Evolutionary conservation across 148 eudicot genomes (phyloP), one percentile per base, ranked within the genome.

Genomic region (Talinum fruticosum): DNA sequence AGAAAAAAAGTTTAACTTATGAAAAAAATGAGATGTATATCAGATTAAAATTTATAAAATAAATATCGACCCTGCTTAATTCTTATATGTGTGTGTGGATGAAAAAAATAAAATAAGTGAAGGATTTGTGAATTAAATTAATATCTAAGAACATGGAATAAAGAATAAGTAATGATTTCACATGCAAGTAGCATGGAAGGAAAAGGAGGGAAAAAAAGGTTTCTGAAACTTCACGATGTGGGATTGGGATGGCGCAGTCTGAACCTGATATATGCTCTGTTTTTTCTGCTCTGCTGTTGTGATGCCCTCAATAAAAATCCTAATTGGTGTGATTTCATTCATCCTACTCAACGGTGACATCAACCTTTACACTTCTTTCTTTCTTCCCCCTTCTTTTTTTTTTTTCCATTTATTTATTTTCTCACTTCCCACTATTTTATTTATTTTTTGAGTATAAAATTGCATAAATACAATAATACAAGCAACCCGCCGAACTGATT

Each of bases 321-420:
- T 76, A 21, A 76, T 76, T 76, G 72, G 72, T 76, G 41, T 33
- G n/a, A 66, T 66, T 76, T 76, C 44, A 76, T 76, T 76, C 64
- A 76, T 67, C 72, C 38, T 66, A 23, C n/a, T 33, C 33, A 34
- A 66, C 72, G 72, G 72, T 66, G 78, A 45, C 71, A 41, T 44
- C 70, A 38, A 45, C 54, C 61, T 24, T 23, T 72, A 72, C 30
- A 44, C 33, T 62, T 12, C 62, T 54, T 16, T 15, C 14, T 0
- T 16, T 54, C 62, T 21, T 19, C 26, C 26, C 26, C 19, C 21
- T 21, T 23, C 3, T 14, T 54, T 19, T 19, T 54, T 23, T 8
- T 23, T 7, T 54, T 54, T 54, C 6, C 19, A n/a, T 54, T 54
- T 54, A 1, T 19, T 54, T n/a, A n/a, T n/a, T 53, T 53, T 57